These are phyloP conservation scores for Beauveria varroae DNA, from an alignment of 2,329 filamentous ascomycete genomes.

Conservation along the genomic window DNA sequence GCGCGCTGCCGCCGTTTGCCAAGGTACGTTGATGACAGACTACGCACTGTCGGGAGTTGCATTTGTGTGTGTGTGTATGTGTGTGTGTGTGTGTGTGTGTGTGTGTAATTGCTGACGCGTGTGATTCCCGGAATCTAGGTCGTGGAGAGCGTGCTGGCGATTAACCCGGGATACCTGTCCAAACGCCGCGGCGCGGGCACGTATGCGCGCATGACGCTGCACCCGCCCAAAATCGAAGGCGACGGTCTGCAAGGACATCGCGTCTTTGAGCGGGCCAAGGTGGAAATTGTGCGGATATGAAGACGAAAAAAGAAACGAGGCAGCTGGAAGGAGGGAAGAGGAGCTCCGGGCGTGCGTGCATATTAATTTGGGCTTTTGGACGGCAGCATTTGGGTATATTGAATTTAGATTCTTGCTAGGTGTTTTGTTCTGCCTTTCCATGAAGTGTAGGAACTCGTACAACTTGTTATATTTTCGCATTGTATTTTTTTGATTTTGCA, in stretches of 20 bases:
- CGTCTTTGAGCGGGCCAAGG: conserved; percentile 73
- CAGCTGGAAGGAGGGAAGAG: neutral
- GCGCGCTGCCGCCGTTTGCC: conserved; percentile 75
- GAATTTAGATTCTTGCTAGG: neutral
- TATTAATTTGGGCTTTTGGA: neutral
- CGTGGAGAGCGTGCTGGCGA: conserved; percentile 78
- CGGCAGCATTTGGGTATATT: neutral
- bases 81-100: neutral
- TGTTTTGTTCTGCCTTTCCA: neutral
- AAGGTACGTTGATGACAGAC: conserved; percentile 51
- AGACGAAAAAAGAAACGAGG: neutral
- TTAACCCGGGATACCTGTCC: conserved; percentile 84
- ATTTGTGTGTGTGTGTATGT: neutral
- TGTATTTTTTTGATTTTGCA: neutral
- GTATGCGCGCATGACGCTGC: conserved; percentile 71
- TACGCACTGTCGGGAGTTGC: too few species aligned
- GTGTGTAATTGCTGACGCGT: neutral
- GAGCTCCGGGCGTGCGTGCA: neutral
- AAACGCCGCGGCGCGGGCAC: conserved; percentile 81
- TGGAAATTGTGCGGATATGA: conserved; percentile 78
- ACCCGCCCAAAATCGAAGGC: conserved; percentile 54
- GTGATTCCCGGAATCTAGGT: conserved; percentile 47
- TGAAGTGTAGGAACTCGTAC: neutral
- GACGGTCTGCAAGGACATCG: conserved; percentile 63
- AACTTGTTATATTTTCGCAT: neutral